Base-by-base conservation (phyloP, 1,139 yeast species). In the Sugiyamaella novakii region DNA sequence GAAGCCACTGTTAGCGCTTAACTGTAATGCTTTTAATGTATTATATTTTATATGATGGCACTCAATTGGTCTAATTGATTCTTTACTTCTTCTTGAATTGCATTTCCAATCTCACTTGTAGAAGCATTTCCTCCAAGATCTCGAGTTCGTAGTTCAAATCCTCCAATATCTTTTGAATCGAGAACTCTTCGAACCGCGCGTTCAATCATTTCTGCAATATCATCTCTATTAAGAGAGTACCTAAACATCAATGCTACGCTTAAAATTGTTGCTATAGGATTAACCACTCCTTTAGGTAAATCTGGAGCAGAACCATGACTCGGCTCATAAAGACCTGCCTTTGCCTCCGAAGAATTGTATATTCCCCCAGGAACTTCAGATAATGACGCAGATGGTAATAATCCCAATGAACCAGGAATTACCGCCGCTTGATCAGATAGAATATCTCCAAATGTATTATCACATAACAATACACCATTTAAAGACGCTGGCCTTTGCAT, bases 271-370 rank as follows among this genome's bases (percentile, higher is more conserved):
- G 95, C 95, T 51, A 87, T 71, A 48, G 96, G 96, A 68, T 88
- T 88, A 37, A 86, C 96, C 67, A 82, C 82, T 60, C 85, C 84
- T 50, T 71, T 75, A 44, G 83, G 83, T 62, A 88, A 79, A 67
- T 88, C 96, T 39, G 96, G 96, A 21, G 96, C 96, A 33, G 95
- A 84, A 38, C 96, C 96, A 66, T 88, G 96, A 62, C 95, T 87
- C 58, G 96, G 96, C 70, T 88, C 96, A 66, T 88, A 88, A 56
- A 88, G 73, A 8, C 45, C 50, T 2, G 47, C 8, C 8, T 5
- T 6, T 64, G 86, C 40, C 10, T 34, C 85, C 0, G 94, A 92
- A 28, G 76, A 73, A 72, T 84, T 84, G 66, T 83, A 84, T 66
- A 84, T 91, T n/a, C 25, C 35, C 2, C 52, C 54, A 49, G 95